These are phyloP conservation scores for Delitschia confertaspora DNA, from an alignment of 495 filamentous ascomycete species.

Conservation along the genomic window DNA sequence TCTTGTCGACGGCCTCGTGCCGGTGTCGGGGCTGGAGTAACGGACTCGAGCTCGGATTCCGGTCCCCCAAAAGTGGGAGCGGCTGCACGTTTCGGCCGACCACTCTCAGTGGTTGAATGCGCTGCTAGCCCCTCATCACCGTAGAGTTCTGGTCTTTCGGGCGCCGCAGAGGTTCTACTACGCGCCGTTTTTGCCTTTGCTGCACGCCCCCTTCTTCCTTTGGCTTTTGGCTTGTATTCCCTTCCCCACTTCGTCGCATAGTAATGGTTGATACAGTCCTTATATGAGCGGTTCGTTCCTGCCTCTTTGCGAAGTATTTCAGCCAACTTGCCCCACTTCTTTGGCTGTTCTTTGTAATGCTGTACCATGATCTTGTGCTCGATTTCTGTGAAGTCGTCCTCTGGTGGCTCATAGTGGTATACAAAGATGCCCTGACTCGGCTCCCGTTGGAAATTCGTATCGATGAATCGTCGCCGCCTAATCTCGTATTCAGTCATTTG, in stretches of 20 bases:
- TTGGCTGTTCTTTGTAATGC: conserved; percentile 67
- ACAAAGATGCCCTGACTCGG: conserved; percentile 56
- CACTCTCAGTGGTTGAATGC: conserved; percentile 52
- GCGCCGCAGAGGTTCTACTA: conserved; percentile 52
- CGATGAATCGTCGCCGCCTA: conserved; percentile 47
- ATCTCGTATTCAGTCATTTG: conserved; percentile 47
- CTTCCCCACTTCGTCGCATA: conserved; percentile 84
- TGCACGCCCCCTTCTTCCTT: conserved; percentile 60
- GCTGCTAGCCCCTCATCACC: conserved; percentile 21
- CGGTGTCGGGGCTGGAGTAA: conserved; percentile 37
- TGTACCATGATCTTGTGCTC: conserved; percentile 73
- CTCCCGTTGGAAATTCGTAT: conserved; percentile 63
- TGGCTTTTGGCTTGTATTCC: conserved; percentile 74
- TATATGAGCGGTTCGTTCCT: conserved; percentile 54
- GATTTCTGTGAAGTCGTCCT: conserved; percentile 73
- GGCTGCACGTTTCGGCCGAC: conserved; percentile 59
- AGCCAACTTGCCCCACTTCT: conserved; percentile 88
- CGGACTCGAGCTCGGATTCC: conserved; percentile 32
- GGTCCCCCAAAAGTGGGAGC: conserved; percentile 66
- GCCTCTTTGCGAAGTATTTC: conserved; percentile 47
- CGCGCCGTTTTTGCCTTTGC: conserved; percentile 44
- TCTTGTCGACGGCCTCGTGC: conserved; percentile 19
- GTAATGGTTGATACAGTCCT: conserved; percentile 88
- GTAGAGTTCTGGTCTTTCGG: conserved; percentile 31
- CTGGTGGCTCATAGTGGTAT: conserved; percentile 64